Conservation (phyloP, 2,329 filamentous ascomycete genomes). For the Hymenoscyphus scutula region DNA sequence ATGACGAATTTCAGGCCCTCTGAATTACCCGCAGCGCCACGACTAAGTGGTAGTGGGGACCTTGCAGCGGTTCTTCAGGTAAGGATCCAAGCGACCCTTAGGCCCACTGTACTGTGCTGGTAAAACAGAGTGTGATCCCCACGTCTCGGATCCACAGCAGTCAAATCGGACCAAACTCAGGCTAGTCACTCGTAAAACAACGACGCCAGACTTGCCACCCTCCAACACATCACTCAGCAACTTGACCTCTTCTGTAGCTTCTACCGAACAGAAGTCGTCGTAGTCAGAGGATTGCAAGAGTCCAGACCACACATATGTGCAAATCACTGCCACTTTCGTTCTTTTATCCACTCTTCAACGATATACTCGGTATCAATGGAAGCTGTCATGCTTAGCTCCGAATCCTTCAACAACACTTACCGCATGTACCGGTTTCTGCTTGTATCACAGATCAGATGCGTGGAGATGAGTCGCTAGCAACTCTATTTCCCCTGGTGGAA, state of each 20-base stretch:
- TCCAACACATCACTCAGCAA: background rate
- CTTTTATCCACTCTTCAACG: too few relatives aligned
- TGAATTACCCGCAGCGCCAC: background rate
- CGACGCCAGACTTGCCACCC: background rate
- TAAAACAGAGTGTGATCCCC: background rate
- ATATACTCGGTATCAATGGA: too few relatives aligned
- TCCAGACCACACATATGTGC: too few relatives aligned
- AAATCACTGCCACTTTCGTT: too few relatives aligned
- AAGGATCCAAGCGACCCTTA: background rate
- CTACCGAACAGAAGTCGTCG: background rate
- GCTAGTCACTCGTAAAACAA: slow-evolving; percentile 1
- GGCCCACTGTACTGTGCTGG: background rate
- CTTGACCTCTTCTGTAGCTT: background rate
- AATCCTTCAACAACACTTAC: too few relatives aligned
- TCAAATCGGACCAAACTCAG: background rate
- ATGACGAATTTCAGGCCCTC: background rate
- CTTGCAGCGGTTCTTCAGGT: slow-evolving; percentile 5
- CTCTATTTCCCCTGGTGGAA: too few relatives aligned
- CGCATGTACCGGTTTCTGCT: too few relatives aligned
- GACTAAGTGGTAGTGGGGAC: slow-evolving; percentile 1
- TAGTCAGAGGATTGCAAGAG: too few relatives aligned
- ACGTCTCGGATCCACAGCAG: background rate
- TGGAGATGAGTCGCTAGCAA: too few relatives aligned
- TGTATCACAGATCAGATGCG: too few relatives aligned
- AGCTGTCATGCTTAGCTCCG: too few relatives aligned